Evolutionary conservation across 306 rosid genomes (phyloP), one percentile per base, ranked within the genome.

Genomic region (Cicer chorassanicum): DNA sequence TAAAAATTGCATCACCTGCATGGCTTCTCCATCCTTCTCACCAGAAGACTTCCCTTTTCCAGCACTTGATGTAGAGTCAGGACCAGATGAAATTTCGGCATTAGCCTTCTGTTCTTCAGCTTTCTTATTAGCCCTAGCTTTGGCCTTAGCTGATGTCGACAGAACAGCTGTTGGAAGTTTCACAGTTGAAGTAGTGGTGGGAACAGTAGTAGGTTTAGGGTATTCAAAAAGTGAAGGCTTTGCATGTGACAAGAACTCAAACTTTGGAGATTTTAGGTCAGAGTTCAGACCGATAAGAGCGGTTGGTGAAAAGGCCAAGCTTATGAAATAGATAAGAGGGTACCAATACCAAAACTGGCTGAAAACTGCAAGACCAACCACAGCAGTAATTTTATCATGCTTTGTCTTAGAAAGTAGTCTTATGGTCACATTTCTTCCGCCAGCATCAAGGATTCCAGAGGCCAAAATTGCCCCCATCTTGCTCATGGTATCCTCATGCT

Each of bases 291-390:
- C 98, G 34, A 94, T 88, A 48, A 94, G 80, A 43, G 98, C 97
- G 0, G 98, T 94, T 55, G 98, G 98, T 11, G 97, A 94, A 88
- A 94, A 91, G 0, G 98, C 56, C 85, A 94, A 78, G 75, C 98
- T 94, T 68, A 91, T 61, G 78, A 94, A 94, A 78, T 94, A 94
- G 80, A 94, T 91, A 19, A 94, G 98, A 65, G 98, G 98, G 86
- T 94, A 90, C 98, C 98, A 94, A 78, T 94, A 94, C 98, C 98
- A 94, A 87, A 90, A 94, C 82, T 94, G 98, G 85, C 96, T 94
- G 85, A 94, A 94, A 84, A 94, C 98, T 24, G 98, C 98, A 82
- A 94, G 97, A 82, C 98, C 98, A 64, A 94, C 96, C 53, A 94
- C 97, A 46, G 98, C 98, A 80, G 97, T 94, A 63, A 94, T 76